Evolutionary conservation across 2,329 filamentous ascomycete genomes (phyloP), one percentile per base, ranked within the genome.

Genomic region (Monascus ruber): DNA sequence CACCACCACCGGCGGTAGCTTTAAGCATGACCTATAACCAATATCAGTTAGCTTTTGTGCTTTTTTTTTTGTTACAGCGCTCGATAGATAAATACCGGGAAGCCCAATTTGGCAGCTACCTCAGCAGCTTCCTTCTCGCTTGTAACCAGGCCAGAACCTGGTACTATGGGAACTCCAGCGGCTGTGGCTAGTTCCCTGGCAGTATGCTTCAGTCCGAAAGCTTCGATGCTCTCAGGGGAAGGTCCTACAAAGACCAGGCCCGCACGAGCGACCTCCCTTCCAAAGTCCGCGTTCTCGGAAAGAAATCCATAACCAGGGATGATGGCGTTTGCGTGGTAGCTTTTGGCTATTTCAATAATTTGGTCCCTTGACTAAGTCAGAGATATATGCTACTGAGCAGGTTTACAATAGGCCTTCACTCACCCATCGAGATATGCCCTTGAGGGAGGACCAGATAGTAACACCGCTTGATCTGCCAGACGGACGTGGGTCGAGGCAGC

Each of bases 1-100:
- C 85, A 35, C 85, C 86, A 27, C 86, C 85, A 5, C 83, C 83
- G 43, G 77, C 77, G 8, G 85, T 83, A 46, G 83, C 85, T 69
- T 94, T 94, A 37, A 86, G 69, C 53, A 87, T 72, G 5, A 87
- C 81, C 8, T 51, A 31, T 45, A 35, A 42, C 37, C 31, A 24
- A 11, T 24, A 11, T 32, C 17, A 2, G 26, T 4, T 33, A 34
- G 29, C n/a, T 9, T 25, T 29, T 8, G 35, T n/a, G 25, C 28
- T 31, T 26, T n/a, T 29, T 29, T 31, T 34, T 25, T 29, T 29
- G 2, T 29, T 29, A 5, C 25, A 24, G 24, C 6, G 5, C n/a
- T 9, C 6, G 31, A 6, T 17, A 8, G 24, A 25, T 24, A 17
- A 25, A 24, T 48, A 73, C 66, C 1, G 72, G 72, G 45, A 64